Base-by-base conservation (phyloP, 371 early-diverging fungal species). In the Apophysomyces trapeziformis region DNA sequence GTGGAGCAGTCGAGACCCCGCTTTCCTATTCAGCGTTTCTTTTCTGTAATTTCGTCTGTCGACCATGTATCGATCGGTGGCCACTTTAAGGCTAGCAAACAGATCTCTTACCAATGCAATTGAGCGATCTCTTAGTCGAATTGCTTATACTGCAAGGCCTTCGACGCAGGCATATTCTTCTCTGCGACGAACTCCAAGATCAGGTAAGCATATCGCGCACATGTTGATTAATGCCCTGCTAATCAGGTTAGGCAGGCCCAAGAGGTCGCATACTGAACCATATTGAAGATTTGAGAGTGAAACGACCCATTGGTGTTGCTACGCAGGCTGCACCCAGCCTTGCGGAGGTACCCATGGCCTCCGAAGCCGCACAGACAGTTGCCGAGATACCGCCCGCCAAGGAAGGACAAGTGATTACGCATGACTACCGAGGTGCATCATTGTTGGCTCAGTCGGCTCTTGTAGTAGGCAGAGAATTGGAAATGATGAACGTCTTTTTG, bases 401-500 rank as follows among this genome's bases (percentile, higher is more conserved):
- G 14, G 68, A 68, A 37, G 68, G 72, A 35, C 68, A 68, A 14
- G 72, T 84, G 4, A 59, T 84, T 18, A 73, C 71, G 26, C 70
- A 77, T n/a, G 69, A 73, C 57, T 72, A 74, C 14, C 47, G 62
- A 2, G 87, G 85, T 5, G 73, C 81, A 18, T 75, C 79, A 14
- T 50, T 86, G 21, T 70, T 89, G 4, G 67, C 84, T 0, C 87
- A 88, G 43, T 76, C 89, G 16, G 89, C 89, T 3, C 61, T 95
- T 21, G 80, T 91, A 7, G 87, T 95, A 50, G 87, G 87, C 4
- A 74, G 94, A 18, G 92, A 95, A 73, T 61, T 94, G 14, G 95
- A 94, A 73, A 91, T 93, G 92, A 73, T 94, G 82, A 95, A 94
- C 70, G 83, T 92, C 1, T 84, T 92, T 45, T 67, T 85, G 75